Conservation (phyloP, 2,329 filamentous ascomycete species). For the Lasiodiplodia hormozganensis region DNA sequence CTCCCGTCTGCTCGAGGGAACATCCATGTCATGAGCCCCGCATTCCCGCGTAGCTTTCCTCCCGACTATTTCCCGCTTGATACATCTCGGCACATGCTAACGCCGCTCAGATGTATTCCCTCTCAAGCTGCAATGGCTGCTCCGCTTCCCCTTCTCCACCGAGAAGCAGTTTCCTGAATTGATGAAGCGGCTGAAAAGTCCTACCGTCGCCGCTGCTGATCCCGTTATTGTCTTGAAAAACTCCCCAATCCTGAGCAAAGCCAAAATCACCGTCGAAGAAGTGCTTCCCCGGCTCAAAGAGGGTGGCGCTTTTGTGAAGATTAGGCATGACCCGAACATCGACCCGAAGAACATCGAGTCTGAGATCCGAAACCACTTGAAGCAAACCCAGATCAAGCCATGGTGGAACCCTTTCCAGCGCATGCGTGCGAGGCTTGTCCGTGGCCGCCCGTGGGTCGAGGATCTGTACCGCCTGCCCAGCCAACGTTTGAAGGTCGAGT, state of each 20-base stretch:
- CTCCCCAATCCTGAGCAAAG: slow-evolving; percentile 57
- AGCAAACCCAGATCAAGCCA: slow-evolving; percentile 75
- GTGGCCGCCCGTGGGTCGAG: slow-evolving; percentile 90
- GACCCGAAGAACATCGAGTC: slow-evolving; percentile 64
- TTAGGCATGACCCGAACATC: slow-evolving; percentile 62
- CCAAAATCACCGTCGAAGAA: slow-evolving; percentile 77
- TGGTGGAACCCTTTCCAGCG: slow-evolving; percentile 87
- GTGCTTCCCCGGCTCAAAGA: slow-evolving; percentile 87
- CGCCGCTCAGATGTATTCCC: slow-evolving; percentile 76
- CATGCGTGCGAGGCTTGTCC: slow-evolving; percentile 74
- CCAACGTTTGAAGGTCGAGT: slow-evolving; percentile 79
- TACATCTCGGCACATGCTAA: background rate
- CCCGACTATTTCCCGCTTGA: slow-evolving; percentile 1
- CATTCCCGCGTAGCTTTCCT: too few species aligned
- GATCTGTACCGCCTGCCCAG: slow-evolving; percentile 86
- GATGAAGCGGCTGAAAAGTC: slow-evolving; percentile 60
- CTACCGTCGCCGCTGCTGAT: slow-evolving; percentile 61
- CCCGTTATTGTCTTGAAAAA: slow-evolving; percentile 54
- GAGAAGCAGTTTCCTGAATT: slow-evolving; percentile 56
- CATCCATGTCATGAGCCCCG: background rate
- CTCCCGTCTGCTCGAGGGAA: background rate
- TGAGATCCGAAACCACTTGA: slow-evolving; percentile 67
- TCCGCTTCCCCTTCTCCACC: slow-evolving; percentile 59
- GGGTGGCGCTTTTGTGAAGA: slow-evolving; percentile 92
- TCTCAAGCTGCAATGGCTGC: slow-evolving; percentile 71